Evolutionary conservation across 2,329 filamentous ascomycete species (phyloP).

Genomic region (Aspergillus tubingensis): DNA sequence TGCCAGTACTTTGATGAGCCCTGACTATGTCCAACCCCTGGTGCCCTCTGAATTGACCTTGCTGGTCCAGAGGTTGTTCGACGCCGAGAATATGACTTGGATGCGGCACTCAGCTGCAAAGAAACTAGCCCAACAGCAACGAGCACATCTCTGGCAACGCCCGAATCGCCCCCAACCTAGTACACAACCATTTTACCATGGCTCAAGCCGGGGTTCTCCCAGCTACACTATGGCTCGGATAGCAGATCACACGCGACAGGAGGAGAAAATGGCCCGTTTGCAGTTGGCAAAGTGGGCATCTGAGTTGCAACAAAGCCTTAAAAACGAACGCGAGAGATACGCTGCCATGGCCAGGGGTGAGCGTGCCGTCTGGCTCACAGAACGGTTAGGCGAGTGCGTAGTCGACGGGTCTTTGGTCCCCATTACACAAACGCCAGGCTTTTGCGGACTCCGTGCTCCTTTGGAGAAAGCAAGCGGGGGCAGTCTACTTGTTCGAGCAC

Average conservation of each 20-base stretch:
- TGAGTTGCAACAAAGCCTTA: constrained; percentile 74
- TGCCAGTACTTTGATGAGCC: constrained; percentile 88
- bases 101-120: constrained; percentile 79
- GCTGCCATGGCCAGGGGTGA: constrained; percentile 64
- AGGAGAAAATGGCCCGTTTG: constrained; percentile 66
- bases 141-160: constrained; percentile 26
- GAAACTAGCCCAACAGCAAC: constrained; percentile 75
- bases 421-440: constrained; percentile 43
- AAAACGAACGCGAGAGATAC: constrained; percentile 71
- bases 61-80: constrained; percentile 75
- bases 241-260: constrained; percentile 59
- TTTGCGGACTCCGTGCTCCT: constrained; percentile 27
- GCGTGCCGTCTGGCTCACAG: constrained; percentile 68
- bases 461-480: constrained; percentile 27
- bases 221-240: constrained; percentile 65
- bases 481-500: constrained; percentile 25
- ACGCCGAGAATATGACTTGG: constrained; percentile 74
- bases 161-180: constrained; percentile 10
- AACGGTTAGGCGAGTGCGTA: constrained; percentile 66
- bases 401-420: constrained; percentile 65
- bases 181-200: constrained; percentile 33
- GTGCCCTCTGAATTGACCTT: constrained; percentile 70
- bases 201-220: constrained; percentile 33
- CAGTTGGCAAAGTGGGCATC: constrained; percentile 78
- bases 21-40: constrained; percentile 83